Conservation (phyloP, 139 green algal species). For the Coelastrella sp. region DNA sequence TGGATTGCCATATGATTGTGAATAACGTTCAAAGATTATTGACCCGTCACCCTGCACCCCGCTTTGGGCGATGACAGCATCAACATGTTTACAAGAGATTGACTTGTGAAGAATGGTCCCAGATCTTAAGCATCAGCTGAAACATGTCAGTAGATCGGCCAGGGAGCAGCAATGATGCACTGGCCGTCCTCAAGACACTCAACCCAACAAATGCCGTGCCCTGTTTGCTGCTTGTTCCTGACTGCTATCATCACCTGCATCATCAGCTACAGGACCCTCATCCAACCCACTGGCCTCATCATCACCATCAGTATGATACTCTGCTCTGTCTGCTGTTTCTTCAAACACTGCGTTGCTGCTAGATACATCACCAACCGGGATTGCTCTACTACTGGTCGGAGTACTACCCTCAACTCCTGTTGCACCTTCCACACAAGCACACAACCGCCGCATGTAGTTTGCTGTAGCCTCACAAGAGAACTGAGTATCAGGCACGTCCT, state of each 20-base stretch:
- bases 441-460: slow-evolving; percentile 62
- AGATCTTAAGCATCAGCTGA: too few species aligned
- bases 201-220: background rate
- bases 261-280: background rate
- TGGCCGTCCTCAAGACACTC: background rate
- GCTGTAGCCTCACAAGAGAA: slow-evolving; percentile 55
- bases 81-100: too few species aligned
- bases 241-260: too few species aligned
- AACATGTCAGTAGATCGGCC: too few species aligned
- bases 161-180: too few species aligned
- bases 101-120: too few species aligned
- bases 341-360: background rate
- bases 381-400: background rate
- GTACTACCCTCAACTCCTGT: background rate
- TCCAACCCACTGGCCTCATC: too few species aligned
- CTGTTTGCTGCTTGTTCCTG: background rate
- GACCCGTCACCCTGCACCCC: too few species aligned
- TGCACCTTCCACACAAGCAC: slow-evolving; percentile 54
- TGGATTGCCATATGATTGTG: too few species aligned
- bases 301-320: background rate
- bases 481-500: background rate
- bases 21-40: too few species aligned
- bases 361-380: background rate
- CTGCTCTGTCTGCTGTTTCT: background rate
- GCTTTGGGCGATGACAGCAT: too few species aligned